phyloP scores from a whole-genome alignment of 805 yeast species.

The Saccharomycopsis malanga region DNA sequence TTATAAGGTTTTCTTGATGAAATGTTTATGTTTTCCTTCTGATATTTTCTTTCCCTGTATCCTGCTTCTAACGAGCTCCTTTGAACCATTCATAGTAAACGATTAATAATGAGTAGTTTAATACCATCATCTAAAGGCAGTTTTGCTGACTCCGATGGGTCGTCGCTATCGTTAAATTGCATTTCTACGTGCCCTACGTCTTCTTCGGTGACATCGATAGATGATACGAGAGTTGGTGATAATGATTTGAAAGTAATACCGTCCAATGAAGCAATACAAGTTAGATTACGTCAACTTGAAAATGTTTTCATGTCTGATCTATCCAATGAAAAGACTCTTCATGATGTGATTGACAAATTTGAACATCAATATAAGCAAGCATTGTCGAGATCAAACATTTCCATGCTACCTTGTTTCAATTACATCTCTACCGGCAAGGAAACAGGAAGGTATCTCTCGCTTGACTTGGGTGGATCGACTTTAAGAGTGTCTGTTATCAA shows the following conservation, averaged over 20 bases:
- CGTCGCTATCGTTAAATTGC: not conserved
- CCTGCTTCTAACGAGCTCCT: no score
- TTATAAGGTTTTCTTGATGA: no score
- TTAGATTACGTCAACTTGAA: not conserved
- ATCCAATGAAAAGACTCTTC: conserved; percentile 27
- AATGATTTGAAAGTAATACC: not conserved
- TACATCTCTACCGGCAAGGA: not conserved
- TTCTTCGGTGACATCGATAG: not conserved
- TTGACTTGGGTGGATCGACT: conserved; percentile 21
- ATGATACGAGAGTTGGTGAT: not conserved
- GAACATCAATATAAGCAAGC: conserved; percentile 8
- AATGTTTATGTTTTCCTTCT: no score
- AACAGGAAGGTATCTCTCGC: conserved; percentile 4
- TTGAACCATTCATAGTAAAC: no score
- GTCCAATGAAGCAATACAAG: not conserved
- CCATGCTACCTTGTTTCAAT: conserved; percentile 17
- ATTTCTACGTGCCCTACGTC: not conserved
- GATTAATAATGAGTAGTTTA: not conserved
- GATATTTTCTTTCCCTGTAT: no score
- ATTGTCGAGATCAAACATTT: conserved; percentile 2
- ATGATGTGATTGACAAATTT: conserved; percentile 22
- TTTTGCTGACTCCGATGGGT: not conserved
- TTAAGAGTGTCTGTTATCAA: conserved; percentile 12
- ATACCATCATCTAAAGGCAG: not conserved
- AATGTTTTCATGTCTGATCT: not conserved